Evolutionary conservation across 352 stramenopile genomes (phyloP), one percentile per base, ranked within the genome.

Genomic region (Phytopythium sindhum): DNA sequence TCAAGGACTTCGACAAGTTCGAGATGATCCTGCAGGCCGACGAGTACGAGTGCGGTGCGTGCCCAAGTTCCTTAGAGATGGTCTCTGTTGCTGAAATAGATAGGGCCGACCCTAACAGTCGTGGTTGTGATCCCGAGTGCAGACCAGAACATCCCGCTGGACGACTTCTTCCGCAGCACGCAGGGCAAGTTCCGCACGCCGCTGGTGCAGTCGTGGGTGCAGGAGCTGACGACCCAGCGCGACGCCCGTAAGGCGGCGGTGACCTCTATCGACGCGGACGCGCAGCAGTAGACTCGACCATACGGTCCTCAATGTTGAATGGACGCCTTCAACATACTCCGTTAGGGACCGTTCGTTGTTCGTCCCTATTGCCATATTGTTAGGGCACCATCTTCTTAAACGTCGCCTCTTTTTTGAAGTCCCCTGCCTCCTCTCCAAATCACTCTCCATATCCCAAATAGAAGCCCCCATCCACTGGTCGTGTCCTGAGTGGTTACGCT

Each of bases 1-100:
- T 98, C 61, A 97, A 97, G 78, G 93, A 98, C 69, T 95, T 98
- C 74, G 93, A 98, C 70, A 97, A 97, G 72, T 94, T 98, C 60
- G 93, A 98, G 72, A 98, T 98, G 91, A 97, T 97, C 50, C 69
- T 98, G 55, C 93, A 98, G 67, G 93, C 93, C 12, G 78, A 97
- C 56, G 89, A 98, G 54, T 98, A 98, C 70, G 93, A 98, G 61
- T 73, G 74, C 37, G 89, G 84, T 95, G 83, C 23, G 72, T 70
- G 12, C 12, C 6, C 11, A 31, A 14, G 42, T 19, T 47, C 6
- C n/a, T 23, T 24, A 19, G 6, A n/a, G n/a, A n/a, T n/a, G n/a
- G n/a, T n/a, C n/a, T n/a, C 17, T 28, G 41, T 23, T 23, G 2
- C 6, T 23, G 41, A 17, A 2, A 10, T 8, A 23, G 41, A 47